These are phyloP conservation scores for Aurantiochytrium sp. DNA, from an alignment of 108 stramenopile species.

Conservation along the genomic window DNA sequence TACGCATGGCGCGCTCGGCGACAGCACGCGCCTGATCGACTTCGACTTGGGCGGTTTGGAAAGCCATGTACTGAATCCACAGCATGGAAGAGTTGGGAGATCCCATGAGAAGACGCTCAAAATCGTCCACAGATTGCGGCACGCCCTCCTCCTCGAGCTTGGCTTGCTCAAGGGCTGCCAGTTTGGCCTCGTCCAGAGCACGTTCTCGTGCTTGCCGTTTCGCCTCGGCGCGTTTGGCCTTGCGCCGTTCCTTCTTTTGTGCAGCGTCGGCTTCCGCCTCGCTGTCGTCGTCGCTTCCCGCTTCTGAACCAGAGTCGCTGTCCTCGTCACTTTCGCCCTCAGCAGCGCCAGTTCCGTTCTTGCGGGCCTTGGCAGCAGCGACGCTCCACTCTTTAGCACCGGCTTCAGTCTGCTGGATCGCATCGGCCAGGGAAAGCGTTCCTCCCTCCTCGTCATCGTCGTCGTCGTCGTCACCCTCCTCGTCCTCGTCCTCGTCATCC, in stretches of 20 bases:
- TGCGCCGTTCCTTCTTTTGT: background rate
- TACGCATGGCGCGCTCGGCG: constrained; percentile 37
- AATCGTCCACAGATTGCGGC: constrained; percentile 39
- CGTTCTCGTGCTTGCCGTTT: background rate
- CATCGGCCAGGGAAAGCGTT: background rate
- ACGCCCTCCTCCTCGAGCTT: constrained; percentile 2
- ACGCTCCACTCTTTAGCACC: background rate
- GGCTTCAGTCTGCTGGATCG: background rate
- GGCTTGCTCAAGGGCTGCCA: constrained; percentile 18
- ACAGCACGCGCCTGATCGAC: constrained; percentile 39
- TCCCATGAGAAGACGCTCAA: constrained; percentile 44
- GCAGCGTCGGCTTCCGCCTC: background rate
- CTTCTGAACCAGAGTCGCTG: background rate
- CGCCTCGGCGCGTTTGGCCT: background rate
- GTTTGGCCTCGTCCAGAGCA: background rate
- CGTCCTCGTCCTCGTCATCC: background rate
- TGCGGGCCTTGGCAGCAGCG: background rate
- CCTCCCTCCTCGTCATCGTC: background rate
- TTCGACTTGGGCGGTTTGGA: constrained; percentile 40
- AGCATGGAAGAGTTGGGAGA: constrained; percentile 40
- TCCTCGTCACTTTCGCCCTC: background rate
- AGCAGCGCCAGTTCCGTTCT: background rate
- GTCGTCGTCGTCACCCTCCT: background rate
- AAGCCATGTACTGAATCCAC: constrained; percentile 54
- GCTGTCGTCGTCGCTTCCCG: background rate